A percentile compares a stretch with the other conserved stretches of the same genome.
Evolutionary conservation across 2,329 filamentous ascomycete genomes (phyloP).

Genomic region (Nannizziopsis barbatae): DNA sequence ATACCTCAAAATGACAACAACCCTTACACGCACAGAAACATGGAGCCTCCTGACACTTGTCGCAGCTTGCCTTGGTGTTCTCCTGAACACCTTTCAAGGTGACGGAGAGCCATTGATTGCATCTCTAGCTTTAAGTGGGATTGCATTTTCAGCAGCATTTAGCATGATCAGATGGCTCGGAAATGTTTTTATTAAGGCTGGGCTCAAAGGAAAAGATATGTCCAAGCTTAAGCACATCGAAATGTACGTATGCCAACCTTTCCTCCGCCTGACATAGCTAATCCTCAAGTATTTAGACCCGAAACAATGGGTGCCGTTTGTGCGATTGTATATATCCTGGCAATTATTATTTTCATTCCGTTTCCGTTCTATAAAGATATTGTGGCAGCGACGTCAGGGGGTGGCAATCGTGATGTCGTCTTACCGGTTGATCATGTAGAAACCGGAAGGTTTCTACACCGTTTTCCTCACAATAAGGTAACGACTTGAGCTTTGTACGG

Average conservation of each 20-base stretch:
- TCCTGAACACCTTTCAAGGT: constrained; percentile 66
- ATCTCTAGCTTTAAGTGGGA: constrained; percentile 71
- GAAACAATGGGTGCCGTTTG: constrained; percentile 95
- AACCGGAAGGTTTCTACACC: constrained; percentile 73
- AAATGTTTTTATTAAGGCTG: constrained; percentile 73
- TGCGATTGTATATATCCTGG: constrained; percentile 81
- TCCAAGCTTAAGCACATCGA: constrained; percentile 64
- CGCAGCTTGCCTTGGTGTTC: constrained; percentile 57
- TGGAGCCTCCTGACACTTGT: constrained; percentile 53
- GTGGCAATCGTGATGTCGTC: constrained; percentile 80
- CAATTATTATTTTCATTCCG: constrained; percentile 83
- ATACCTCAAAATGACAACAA: constrained; percentile 25
- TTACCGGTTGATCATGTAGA: constrained; percentile 62
- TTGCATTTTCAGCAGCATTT: constrained; percentile 73
- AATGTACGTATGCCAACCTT: constrained; percentile 46
- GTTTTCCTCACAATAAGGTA: constrained; percentile 90
- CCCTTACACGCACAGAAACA: constrained; percentile 44
- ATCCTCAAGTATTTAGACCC: constrained; percentile 45
- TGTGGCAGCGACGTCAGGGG: constrained; percentile 84
- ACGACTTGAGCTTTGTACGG: constrained; percentile 12
- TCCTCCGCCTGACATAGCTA: constrained; percentile 3
- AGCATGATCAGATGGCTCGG: constrained; percentile 90
- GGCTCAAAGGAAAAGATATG: constrained; percentile 81
- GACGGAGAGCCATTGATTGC: constrained; percentile 84
- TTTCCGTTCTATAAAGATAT: constrained; percentile 99